Evolutionary conservation across 495 filamentous ascomycete genomes (phyloP).

Genomic region (Annulohypoxylon stygium): DNA sequence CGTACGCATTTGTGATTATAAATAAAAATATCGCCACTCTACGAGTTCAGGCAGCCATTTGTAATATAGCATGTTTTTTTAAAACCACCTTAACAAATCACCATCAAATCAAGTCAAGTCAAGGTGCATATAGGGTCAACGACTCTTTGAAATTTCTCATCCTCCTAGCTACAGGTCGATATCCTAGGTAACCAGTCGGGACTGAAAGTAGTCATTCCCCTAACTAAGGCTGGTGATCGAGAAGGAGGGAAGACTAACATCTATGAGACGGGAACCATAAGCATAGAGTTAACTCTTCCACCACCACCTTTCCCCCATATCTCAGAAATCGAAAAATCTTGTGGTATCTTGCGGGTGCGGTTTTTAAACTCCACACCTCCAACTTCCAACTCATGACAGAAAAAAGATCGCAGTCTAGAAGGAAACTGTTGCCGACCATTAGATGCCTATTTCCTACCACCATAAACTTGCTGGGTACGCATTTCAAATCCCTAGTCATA

Average conservation of each 20-base stretch:
- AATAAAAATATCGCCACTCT: constrained; percentile 17
- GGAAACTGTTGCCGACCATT: background rate
- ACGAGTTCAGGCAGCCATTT: background rate
- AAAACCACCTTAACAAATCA: background rate
- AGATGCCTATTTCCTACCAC: background rate
- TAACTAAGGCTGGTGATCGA: background rate
- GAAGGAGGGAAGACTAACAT: background rate
- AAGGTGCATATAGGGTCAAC: background rate
- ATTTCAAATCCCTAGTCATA: background rate
- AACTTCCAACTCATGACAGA: background rate
- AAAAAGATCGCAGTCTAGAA: background rate
- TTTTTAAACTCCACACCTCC: background rate
- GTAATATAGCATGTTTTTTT: background rate
- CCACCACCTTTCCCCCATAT: background rate
- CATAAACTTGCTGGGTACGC: background rate
- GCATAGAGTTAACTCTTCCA: background rate
- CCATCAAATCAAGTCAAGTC: background rate
- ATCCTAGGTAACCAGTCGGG: background rate
- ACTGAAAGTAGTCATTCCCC: background rate
- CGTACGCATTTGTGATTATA: background rate
- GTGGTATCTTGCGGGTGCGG: background rate
- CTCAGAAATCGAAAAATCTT: background rate
- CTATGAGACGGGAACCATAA: background rate
- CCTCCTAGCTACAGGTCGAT: background rate
- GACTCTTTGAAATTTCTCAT: background rate